Base-by-base conservation (phyloP, 1,284 basidiomycete species). In the Wallemia ichthyophaga region DNA sequence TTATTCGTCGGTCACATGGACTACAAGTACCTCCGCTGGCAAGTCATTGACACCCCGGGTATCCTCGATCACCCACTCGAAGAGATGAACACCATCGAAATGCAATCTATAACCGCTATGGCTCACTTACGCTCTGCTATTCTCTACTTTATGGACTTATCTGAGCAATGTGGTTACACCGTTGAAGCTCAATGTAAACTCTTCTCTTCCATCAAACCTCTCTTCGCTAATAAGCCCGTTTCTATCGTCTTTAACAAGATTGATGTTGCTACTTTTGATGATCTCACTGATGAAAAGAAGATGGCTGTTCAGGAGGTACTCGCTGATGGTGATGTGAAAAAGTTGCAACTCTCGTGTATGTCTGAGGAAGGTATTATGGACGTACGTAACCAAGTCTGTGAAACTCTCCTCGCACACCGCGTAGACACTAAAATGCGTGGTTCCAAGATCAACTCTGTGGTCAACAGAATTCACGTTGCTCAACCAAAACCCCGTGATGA, bases 71-170 rank as follows among this genome's bases (percentile, higher is more conserved):
- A 92, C 69, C 89, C 89, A 1, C 76, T 95, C 54, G 89, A 95
- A 71, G 89, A 95, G 62, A 94, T 95, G 91, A 94, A 94, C 75
- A 94, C 89, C 61, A 95, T 95, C 65, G 91, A 95, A 73, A 95
- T 95, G 88, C 89, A 95, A 74, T 89, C 85, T 66, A 91, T 95
- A 70, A 95, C 88, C 37, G 91, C 89, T 7, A 75, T 95, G 62
- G 89, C 89, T 1, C 91, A 95, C 71, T 72, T 95, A 55, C 85
- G 91, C 71, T 80, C 81, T 63, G 89, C 85, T 65, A 76, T 94
- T 15, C 72, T 95, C 66, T 95, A 94, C 73, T 95, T 95, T 69
- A 92, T 95, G 86, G 91, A 95, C 71, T 75, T 92, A 23, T 85
- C 82, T 63, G 91, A 92, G 72, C 91, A 94, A 69, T 95, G 89